These are phyloP conservation scores for Aspergillus sp. DNA, from an alignment of 2,329 filamentous ascomycete genomes.

Conservation along the genomic window DNA sequence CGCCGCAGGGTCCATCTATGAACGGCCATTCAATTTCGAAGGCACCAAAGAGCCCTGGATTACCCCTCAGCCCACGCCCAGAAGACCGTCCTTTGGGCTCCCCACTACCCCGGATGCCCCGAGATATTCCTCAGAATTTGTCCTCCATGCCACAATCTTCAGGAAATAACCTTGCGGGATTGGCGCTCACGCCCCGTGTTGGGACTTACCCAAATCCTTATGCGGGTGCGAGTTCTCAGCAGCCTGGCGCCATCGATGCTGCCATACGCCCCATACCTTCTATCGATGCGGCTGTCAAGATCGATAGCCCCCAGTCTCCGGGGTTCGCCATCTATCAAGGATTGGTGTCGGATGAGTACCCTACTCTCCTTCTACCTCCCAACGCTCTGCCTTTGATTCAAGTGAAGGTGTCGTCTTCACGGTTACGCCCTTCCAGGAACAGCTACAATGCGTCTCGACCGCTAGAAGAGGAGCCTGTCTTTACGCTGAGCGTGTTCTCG, in stretches of 20 bases:
- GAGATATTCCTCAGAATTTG: slow-evolving; percentile 47
- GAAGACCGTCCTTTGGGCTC: slow-evolving; percentile 59
- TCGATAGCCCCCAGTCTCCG: slow-evolving; percentile 31
- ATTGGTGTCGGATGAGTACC: slow-evolving; percentile 80
- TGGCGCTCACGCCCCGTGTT: slow-evolving; percentile 68
- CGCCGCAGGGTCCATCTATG: slow-evolving; percentile 18
- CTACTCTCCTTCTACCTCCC: slow-evolving; percentile 78
- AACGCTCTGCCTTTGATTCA: slow-evolving; percentile 84
- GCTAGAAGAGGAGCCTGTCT: slow-evolving; percentile 87
- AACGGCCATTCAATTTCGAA: slow-evolving; percentile 42
- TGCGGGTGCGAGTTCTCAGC: slow-evolving; percentile 48
- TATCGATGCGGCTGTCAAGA: slow-evolving; percentile 36
- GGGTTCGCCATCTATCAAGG: slow-evolving; percentile 61
- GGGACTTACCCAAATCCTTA: slow-evolving; percentile 68
- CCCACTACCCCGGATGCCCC: slow-evolving; percentile 56
- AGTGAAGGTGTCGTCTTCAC: slow-evolving; percentile 85
- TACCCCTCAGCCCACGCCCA: slow-evolving; percentile 61
- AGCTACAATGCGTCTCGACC: slow-evolving; percentile 78
- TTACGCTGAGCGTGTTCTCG: slow-evolving; percentile 81
- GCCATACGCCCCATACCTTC: slow-evolving; percentile 26
- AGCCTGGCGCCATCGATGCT: slow-evolving; percentile 25
- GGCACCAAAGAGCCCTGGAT: slow-evolving; percentile 59
- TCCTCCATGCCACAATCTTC: slow-evolving; percentile 69
- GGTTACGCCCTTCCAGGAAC: slow-evolving; percentile 86
- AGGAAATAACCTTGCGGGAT: slow-evolving; percentile 47